Evolutionary conservation across 345 rosid species (phyloP), one percentile per base, ranked within the genome.

Genomic region (Salix arbutifolia): DNA sequence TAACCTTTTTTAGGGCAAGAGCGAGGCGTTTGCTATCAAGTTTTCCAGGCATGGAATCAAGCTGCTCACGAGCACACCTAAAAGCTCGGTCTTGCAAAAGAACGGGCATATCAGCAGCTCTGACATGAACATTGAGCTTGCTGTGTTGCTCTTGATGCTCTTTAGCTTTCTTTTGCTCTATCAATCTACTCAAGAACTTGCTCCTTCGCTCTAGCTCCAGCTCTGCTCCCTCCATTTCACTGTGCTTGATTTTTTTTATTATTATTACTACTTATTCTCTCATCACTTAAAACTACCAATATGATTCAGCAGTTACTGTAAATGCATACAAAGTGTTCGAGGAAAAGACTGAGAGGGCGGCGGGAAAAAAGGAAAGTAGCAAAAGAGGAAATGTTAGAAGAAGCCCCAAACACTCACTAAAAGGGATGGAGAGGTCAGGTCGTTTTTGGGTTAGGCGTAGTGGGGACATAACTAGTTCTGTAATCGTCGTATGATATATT

Each of bases 1-100:
- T 50, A 12, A 78, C 98, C 98, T 92, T 96, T 84, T 96, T 96
- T 8, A 93, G 96, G 23, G 98, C 89, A 69, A 91, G 94, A 42
- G 99, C 99, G 18, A 96, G 89, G 75, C 94, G 88, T 84, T 93
- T 96, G 81, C 93, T 93, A 79, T 92, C 98, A 60, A 91, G 85
- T 67, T 96, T 96, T 23, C 87, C 87, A 83, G 92, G 87, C 82
- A 84, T 90, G 77, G 94, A 83, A 82, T 93, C 93, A 74, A 96
- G 92, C 67, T 77, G 89, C 44, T 93, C 88, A 78, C 98, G 93
- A 11, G 99, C 91, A 76, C 88, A 89, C 77, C 75, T 79, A 74
- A 96, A 91, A 53, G 99, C 99, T 67, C 80, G 80, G 77, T 83
- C 88, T 82, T 93, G 98, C 72, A 90, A 70, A 76, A 87, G 72